Evolutionary conservation across 495 filamentous ascomycete genomes (phyloP).

Genomic region (Aspergillus diversus): DNA sequence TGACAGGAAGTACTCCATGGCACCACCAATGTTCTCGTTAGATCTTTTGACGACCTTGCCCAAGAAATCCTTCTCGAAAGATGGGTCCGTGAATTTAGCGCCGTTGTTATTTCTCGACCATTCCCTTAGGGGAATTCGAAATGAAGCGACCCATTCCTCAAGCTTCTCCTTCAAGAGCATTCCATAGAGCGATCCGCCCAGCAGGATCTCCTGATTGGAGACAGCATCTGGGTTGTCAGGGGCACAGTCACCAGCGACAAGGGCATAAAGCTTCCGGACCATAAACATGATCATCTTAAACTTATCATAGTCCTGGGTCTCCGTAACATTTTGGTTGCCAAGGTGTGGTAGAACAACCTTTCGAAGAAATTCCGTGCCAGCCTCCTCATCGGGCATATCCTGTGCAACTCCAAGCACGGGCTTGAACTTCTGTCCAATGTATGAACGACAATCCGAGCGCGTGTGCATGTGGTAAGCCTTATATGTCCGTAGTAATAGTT

Average conservation of each 20-base stretch:
- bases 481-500: constrained; percentile 89
- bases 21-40: constrained; percentile 85
- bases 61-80: constrained; percentile 79
- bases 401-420: constrained; percentile 79
- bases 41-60: constrained; percentile 73
- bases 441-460: constrained; percentile 74
- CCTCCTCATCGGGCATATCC: constrained; percentile 82
- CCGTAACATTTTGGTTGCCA: constrained; percentile 77
- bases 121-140: constrained; percentile 64
- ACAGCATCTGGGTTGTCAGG: constrained; percentile 95
- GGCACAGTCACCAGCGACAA: constrained; percentile 89
- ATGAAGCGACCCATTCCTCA: constrained; percentile 78
- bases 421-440: constrained; percentile 86
- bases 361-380: constrained; percentile 85
- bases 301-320: constrained; percentile 83
- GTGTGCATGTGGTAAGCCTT: constrained; percentile 84
- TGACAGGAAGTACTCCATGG: constrained; percentile 92
- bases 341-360: constrained; percentile 90
- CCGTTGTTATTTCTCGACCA: constrained; percentile 68
- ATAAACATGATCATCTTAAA: constrained; percentile 95
- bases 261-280: constrained; percentile 90
- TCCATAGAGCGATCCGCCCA: constrained; percentile 91
- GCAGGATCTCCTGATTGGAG: constrained; percentile 88
- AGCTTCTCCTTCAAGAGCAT: constrained; percentile 94
- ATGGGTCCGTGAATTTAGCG: constrained; percentile 66